phyloP scores from a whole-genome alignment of 1,284 basidiomycete genomes.

The Ustilago hordei region DNA sequence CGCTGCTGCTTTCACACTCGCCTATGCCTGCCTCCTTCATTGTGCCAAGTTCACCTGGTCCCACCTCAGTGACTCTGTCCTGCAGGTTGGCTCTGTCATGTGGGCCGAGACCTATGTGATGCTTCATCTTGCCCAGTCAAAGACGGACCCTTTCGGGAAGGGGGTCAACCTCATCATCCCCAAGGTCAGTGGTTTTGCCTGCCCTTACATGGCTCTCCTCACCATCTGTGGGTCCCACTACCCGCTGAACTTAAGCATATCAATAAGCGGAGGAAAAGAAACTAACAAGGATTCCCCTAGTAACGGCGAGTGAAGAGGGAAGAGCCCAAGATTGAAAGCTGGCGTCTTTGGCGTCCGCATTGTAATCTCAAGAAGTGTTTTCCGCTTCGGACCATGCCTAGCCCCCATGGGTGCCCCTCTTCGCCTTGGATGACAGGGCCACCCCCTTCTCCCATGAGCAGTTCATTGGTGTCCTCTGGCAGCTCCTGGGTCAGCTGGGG shows the following conservation, averaged over 20 bases:
- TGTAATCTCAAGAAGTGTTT: too few species aligned
- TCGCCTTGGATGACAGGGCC: neutral
- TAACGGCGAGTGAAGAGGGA: too few species aligned
- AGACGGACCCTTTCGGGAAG: neutral
- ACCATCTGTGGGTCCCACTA: too few species aligned
- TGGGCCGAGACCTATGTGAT: neutral
- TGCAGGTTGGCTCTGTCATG: neutral
- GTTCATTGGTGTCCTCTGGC: neutral
- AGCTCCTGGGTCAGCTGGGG: neutral
- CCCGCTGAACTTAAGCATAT: too few species aligned
- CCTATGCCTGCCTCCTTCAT: neutral
- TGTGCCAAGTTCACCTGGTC: constrained; percentile 6
- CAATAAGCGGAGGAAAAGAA: too few species aligned
- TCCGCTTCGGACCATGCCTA: too few species aligned
- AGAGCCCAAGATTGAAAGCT: too few species aligned
- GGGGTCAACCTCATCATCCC: neutral
- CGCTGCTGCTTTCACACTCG: neutral
- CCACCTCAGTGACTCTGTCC: neutral
- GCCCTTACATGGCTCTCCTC: neutral
- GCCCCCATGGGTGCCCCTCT: too few species aligned
- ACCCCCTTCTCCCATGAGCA: neutral
- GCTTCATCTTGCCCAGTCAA: neutral
- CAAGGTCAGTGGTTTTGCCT: neutral
- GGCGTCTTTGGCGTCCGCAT: too few species aligned
- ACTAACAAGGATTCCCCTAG: too few species aligned